These are phyloP conservation scores for Paecilomyces niveus DNA, from an alignment of 2,329 filamentous ascomycete genomes.

Conservation along the genomic window DNA sequence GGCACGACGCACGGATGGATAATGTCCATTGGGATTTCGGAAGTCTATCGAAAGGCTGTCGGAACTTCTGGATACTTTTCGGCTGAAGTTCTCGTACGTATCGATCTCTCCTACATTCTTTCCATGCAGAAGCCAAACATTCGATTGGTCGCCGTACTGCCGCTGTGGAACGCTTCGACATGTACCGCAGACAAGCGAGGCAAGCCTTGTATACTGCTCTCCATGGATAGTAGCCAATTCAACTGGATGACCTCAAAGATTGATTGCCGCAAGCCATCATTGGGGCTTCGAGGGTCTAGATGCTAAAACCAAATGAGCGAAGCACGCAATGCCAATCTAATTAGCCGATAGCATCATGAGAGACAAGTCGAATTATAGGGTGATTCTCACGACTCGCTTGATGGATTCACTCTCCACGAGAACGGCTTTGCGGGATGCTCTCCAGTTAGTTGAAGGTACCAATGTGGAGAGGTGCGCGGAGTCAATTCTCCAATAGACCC, in stretches of 20 bases:
- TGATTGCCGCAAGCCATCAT: neutral
- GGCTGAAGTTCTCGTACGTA: neutral
- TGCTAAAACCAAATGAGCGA: neutral
- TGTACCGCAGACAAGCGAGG: neutral
- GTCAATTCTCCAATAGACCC: neutral
- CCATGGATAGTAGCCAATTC: neutral
- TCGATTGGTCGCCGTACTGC: neutral
- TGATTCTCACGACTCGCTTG: neutral
- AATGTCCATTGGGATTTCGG: neutral
- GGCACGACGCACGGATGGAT: neutral
- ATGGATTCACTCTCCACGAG: neutral
- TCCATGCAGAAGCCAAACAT: neutral
- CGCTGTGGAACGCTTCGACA: neutral
- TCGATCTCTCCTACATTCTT: neutral
- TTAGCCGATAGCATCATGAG: neutral
- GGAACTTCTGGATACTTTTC: neutral
- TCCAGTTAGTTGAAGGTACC: neutral
- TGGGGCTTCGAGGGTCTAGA: neutral
- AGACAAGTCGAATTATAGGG: neutral
- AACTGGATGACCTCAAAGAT: neutral
- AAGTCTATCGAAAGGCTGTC: neutral
- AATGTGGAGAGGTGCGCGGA: neutral
- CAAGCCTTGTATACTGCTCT: neutral
- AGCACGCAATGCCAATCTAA: neutral
- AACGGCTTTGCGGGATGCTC: neutral